Evolutionary conservation across 768 basidiomycete genomes (phyloP).

Genomic region (Serpula lacrymans): DNA sequence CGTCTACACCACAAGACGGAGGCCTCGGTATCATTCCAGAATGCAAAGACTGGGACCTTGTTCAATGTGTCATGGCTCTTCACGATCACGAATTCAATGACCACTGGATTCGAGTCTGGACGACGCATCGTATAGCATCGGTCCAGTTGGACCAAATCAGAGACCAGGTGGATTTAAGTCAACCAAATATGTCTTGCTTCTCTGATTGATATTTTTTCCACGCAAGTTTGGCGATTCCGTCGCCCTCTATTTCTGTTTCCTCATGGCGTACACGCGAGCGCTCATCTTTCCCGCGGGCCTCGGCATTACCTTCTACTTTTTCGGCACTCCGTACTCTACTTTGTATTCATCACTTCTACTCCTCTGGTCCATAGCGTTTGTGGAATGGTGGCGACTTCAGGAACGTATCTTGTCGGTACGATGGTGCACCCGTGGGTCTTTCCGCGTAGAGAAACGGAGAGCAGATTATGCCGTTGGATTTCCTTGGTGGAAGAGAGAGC

Average conservation of each 20-base stretch:
- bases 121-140: conserved; percentile 56
- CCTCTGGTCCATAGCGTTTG: conserved; percentile 83
- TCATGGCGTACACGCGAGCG: conserved; percentile 77
- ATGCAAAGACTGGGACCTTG: conserved; percentile 69
- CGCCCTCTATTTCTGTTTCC: conserved; percentile 87
- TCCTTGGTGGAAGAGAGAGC: conserved; percentile 73
- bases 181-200: background rate
- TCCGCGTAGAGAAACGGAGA: conserved; percentile 71
- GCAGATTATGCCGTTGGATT: conserved; percentile 53
- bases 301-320: conserved; percentile 67
- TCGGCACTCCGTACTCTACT: conserved; percentile 70
- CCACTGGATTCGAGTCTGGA: conserved; percentile 76
- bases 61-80: conserved; percentile 78
- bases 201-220: background rate
- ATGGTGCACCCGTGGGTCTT: conserved; percentile 77
- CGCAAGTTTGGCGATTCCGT: conserved; percentile 73
- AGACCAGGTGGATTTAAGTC: conserved; percentile 52
- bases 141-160: conserved; percentile 67
- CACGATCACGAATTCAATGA: conserved; percentile 85
- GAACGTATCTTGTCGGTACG: conserved; percentile 80
- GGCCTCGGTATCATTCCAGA: conserved; percentile 81
- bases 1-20: conserved; percentile 68
- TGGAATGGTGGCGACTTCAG: conserved; percentile 89
- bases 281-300: conserved; percentile 73
- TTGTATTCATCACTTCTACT: conserved; percentile 71